A percentile compares a stretch with the other conserved stretches of the same genome.
phyloP scores from a whole-genome alignment of 176 grass and related monocot species.

The Phoenix roebelenii region DNA sequence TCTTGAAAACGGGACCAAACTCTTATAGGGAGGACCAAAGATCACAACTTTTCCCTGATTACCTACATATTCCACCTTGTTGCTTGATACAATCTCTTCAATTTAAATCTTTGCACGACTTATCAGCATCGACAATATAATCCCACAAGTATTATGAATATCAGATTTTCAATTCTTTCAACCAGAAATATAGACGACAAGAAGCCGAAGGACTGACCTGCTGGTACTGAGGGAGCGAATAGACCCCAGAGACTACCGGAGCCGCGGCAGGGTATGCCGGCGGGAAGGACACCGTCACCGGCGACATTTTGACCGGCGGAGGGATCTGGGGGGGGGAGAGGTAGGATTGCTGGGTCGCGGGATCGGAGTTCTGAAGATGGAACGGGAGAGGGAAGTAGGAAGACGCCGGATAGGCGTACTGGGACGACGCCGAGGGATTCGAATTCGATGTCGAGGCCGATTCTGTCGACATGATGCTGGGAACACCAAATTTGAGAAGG shows the following conservation, averaged over 20 bases:
- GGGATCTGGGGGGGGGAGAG: slow-evolving; percentile 13
- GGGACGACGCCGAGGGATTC: slow-evolving; percentile 8
- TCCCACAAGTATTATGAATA: too few relatives aligned
- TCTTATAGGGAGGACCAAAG: background rate
- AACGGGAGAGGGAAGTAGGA: slow-evolving; percentile 81
- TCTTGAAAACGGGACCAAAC: too few relatives aligned
- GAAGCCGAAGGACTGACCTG: slow-evolving; percentile 26
- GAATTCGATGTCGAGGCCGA: slow-evolving; percentile 14
- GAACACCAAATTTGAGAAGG: too few relatives aligned
- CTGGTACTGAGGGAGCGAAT: slow-evolving; percentile 58
- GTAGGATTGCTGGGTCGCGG: slow-evolving; percentile 8
- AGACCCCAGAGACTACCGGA: slow-evolving; percentile 23
- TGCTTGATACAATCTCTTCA: too few relatives aligned
- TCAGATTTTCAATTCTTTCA: too few relatives aligned
- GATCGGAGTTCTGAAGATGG: slow-evolving; percentile 48
- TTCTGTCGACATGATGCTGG: slow-evolving; percentile 9
- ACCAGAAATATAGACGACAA: too few relatives aligned
- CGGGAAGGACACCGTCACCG: background rate
- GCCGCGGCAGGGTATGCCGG: slow-evolving; percentile 19
- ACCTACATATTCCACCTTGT: too few relatives aligned
- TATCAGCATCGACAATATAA: too few relatives aligned
- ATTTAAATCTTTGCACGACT: too few relatives aligned
- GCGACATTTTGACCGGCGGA: slow-evolving; percentile 17
- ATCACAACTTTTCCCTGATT: background rate
- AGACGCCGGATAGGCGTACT: background rate